Evolutionary conservation across 2,329 filamentous ascomycete genomes (phyloP).

Genomic region (Colletotrichum orchidophilum): DNA sequence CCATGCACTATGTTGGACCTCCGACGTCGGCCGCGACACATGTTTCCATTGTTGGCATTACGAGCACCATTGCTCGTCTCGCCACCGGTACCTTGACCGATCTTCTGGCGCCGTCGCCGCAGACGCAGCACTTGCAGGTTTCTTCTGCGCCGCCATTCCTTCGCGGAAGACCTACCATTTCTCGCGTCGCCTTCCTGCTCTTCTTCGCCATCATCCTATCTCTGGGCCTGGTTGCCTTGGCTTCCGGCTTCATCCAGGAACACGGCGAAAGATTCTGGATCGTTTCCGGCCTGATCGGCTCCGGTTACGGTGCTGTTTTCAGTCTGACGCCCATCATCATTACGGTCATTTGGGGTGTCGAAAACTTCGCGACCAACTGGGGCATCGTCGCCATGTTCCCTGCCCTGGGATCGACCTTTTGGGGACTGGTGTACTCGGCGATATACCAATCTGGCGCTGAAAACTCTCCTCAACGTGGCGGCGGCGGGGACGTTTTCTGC

Average conservation of each 20-base stretch:
- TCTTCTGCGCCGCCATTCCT: conserved; percentile 38
- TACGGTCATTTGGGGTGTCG: conserved; percentile 97
- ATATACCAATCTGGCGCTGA: conserved; percentile 77
- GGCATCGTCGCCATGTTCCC: conserved; percentile 94
- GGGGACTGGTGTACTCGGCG: conserved; percentile 88
- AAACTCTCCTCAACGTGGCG: conserved; percentile 46
- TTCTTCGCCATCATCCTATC: conserved; percentile 79
- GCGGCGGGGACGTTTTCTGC: conserved; percentile 70
- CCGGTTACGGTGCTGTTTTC: conserved; percentile 94
- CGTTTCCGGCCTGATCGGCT: conserved; percentile 84
- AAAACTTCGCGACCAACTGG: conserved; percentile 99
- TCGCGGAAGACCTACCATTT: conserved; percentile 65
- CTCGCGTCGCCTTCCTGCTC: conserved; percentile 82
- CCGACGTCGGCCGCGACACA: conserved; percentile 81
- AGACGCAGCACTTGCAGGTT: conserved; percentile 65
- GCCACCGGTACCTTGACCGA: conserved; percentile 90
- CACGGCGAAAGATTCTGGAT: conserved; percentile 85
- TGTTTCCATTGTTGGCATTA: conserved; percentile 90
- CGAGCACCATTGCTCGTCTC: conserved; percentile 90
- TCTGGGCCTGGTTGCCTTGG: conserved; percentile 79
- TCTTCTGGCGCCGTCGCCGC: conserved; percentile 77
- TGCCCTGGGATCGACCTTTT: conserved; percentile 86
- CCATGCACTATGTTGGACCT: conserved; percentile 49
- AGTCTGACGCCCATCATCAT: conserved; percentile 90
- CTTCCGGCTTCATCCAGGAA: conserved; percentile 78